Evolutionary conservation across 208 protist genomes (phyloP).

Genomic region (Trypanosomatidae sp.): DNA sequence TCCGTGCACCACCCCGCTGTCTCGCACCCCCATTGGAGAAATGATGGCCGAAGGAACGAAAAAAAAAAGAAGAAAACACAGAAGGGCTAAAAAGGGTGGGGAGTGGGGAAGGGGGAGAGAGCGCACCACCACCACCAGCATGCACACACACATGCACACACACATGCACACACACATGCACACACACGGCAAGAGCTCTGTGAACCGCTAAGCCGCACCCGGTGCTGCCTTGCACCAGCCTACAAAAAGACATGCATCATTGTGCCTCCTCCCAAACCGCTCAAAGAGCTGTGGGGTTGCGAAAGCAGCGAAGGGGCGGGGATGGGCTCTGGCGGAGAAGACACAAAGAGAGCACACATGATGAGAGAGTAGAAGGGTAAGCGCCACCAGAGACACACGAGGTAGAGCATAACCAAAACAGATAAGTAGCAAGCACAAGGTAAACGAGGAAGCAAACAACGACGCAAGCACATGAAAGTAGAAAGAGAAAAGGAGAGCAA

Average conservation of each 20-base stretch:
- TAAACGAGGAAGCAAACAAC: not conserved
- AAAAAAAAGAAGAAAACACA: not conserved
- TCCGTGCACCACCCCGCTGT: not conserved
- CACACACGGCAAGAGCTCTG: not conserved
- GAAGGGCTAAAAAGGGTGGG: not conserved
- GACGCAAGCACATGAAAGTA: not conserved
- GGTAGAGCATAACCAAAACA: not conserved
- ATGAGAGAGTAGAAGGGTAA: not conserved
- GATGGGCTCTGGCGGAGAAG: not conserved
- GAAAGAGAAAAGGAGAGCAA: slow-evolving; percentile 2
- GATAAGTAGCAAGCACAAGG: not conserved
- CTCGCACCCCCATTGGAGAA: not conserved
- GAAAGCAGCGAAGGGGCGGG: not conserved
- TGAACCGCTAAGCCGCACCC: not conserved
- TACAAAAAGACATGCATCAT: not conserved
- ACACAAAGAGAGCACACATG: not conserved
- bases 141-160: not conserved
- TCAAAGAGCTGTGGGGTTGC: not conserved
- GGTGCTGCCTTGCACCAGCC: not conserved
- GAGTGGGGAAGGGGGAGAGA: not conserved
- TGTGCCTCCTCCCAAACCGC: not conserved
- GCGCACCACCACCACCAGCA: not conserved
- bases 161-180: not conserved
- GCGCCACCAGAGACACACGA: not conserved
- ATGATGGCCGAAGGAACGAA: not conserved